Base-by-base conservation (phyloP, 169 alveolate species). In the Plasmodium cynomolgi region DNA sequence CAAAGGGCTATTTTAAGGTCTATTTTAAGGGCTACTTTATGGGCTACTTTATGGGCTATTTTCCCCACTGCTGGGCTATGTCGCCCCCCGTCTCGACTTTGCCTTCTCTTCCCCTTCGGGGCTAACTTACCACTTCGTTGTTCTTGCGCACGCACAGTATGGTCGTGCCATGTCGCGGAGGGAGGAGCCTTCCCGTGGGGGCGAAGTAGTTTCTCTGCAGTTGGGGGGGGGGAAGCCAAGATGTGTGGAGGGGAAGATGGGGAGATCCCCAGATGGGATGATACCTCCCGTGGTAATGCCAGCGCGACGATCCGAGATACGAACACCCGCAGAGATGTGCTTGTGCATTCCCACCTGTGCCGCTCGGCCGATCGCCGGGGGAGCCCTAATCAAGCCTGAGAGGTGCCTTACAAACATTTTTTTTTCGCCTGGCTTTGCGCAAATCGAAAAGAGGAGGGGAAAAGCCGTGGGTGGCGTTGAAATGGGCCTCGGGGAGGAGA, bases 101-200 rank as follows among this genome's bases (percentile, higher is more conserved):
- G 37, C 74, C 50, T 17, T 82, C 15, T n/a, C 20, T 44, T 50
- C 79, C 62, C 1, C 79, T 85, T 85, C 81, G 23, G 44, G 71
- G 33, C 23, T 44, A 29, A 37, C 33, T 26, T 81, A 95, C 97
- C 94, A 95, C 97, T 93, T 93, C 93, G 77, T 93, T 91, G 39
- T 91, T 93, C 84, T 95, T 95, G 29, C 96, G 92, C 13, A 95
- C 97, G 72, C 97, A 95, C 33, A 95, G 83, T 84, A 95, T 95
- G 50, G 97, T 95, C 31, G 97, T 95, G 44, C 96, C 97, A 44
- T 95, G 96, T n/a, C 96, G 96, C 15, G 97, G 97, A 9, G 84
- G 82, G 41, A 91, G 80, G 29, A 91, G 33, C 81, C 84, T 91
- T 44, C 79, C 84, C 44, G 20, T 81, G 56, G 72, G 85, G 58